Conservation (phyloP, 2,329 filamentous ascomycete genomes). For the Cyclaneusma minus region DNA sequence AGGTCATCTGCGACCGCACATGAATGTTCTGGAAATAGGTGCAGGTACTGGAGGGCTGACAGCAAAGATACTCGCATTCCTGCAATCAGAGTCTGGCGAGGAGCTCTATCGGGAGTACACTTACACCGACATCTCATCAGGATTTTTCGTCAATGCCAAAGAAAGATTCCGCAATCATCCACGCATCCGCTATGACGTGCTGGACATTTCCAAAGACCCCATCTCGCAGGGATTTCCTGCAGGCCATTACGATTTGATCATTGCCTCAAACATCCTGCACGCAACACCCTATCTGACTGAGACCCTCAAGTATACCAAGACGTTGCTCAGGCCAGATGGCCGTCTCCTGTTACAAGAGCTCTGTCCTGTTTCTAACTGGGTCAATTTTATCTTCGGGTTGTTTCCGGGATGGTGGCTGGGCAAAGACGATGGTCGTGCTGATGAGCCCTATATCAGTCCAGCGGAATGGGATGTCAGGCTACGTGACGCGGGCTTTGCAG, state of each 20-base stretch:
- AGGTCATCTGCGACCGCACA: conserved; percentile 17
- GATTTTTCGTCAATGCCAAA: conserved; percentile 19
- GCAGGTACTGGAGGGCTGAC: conserved; percentile 21
- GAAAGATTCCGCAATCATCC: conserved; percentile 16
- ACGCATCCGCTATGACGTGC: conserved; percentile 16
- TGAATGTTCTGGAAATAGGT: conserved; percentile 22
- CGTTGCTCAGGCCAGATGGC: conserved; percentile 8
- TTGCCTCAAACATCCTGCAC: conserved; percentile 13
- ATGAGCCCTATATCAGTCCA: conserved; percentile 12
- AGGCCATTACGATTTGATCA: conserved; percentile 14
- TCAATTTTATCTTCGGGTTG: conserved; percentile 9
- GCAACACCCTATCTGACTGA: conserved; percentile 8
- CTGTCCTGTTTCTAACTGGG: too few species aligned
- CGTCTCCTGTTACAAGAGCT: conserved; percentile 8
- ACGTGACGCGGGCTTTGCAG: conserved; percentile 17
- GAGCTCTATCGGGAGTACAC: conserved; percentile 3
- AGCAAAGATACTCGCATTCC: conserved; percentile 5
- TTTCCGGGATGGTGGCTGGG: conserved; percentile 19
- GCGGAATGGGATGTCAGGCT: conserved; percentile 16
- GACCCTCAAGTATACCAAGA: conserved; percentile 7
- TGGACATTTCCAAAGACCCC: conserved; percentile 20
- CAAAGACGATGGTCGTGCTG: conserved; percentile 10
- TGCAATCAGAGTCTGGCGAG: too few species aligned
- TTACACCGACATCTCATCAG: conserved; percentile 12
- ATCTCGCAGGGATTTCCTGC: conserved; percentile 19